Evolutionary conservation across 768 basidiomycete genomes (phyloP).

Genomic region (Albatrellus ellisii): DNA sequence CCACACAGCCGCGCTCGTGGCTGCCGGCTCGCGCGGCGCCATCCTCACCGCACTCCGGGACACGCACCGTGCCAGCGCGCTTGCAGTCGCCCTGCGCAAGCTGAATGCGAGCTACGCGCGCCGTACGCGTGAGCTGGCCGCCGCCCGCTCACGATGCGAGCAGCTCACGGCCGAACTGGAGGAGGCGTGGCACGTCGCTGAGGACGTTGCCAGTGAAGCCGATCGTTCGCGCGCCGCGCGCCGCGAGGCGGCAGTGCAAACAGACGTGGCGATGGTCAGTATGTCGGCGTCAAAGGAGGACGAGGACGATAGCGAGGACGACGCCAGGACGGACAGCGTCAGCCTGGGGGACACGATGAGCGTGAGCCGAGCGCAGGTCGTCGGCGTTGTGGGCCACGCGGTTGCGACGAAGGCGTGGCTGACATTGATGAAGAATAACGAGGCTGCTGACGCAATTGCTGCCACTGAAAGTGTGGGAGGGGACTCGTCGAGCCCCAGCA

Average conservation of each 20-base stretch:
- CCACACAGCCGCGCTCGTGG: constrained; percentile 34
- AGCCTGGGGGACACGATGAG: constrained; percentile 1
- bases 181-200: constrained; percentile 73
- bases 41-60: constrained; percentile 52
- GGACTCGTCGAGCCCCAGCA: too few species aligned
- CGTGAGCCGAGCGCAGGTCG: constrained; percentile 11
- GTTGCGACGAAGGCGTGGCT: constrained; percentile 8
- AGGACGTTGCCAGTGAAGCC: constrained; percentile 57
- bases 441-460: background rate
- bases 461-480: background rate
- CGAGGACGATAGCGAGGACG: constrained; percentile 7
- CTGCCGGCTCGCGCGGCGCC: constrained; percentile 44
- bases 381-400: constrained; percentile 11
- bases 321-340: constrained; percentile 1
- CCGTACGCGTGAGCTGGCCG: constrained; percentile 42
- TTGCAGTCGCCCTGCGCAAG: constrained; percentile 68
- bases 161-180: constrained; percentile 58
- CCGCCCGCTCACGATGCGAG: constrained; percentile 30
- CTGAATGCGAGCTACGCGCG: constrained; percentile 63
- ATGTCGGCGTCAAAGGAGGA: constrained; percentile 15
- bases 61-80: constrained; percentile 60
- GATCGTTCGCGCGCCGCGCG: constrained; percentile 39
- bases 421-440: constrained; percentile 1
- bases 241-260: background rate
- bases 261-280: constrained; percentile 16